Base-by-base conservation (phyloP, 192 early-diverging fungal species). In the Spizellomyces sp. region DNA sequence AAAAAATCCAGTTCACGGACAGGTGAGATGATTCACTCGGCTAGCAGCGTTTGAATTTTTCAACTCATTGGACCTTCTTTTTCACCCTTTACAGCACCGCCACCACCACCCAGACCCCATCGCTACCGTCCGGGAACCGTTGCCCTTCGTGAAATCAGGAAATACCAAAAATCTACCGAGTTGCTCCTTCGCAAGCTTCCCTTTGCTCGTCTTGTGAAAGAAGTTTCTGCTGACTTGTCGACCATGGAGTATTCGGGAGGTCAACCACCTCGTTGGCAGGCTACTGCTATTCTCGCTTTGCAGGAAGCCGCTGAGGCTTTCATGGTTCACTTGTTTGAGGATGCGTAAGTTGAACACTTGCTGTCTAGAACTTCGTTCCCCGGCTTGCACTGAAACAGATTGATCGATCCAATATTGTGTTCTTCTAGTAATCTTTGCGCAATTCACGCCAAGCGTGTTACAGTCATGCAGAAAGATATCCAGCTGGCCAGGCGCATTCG, bases 371-470 rank as follows among this genome's bases (percentile, higher is more conserved):
- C 27, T 36, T 36, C 0, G 3, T 36, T 0, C n/a, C 27, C 27
- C 27, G 63, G 36, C 48, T 74, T 6, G 12, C 0, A 7, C n/a
- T 55, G 71, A 19, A 2, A 54, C 12, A 19, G 50, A n/a, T 19
- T 54, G 50, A 12, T 54, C 14, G 14, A 54, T 54, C 17, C 17
- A 19, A 54, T 19, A 54, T 64, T 67, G 66, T 5, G 10, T 48
- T 41, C 75, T 2, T 12, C 8, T 68, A 91, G 90, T 21, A 96
- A 96, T 71, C 79, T 96, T 27, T 95, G 93, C 62, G 95, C 95
- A 0, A 91, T 96, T 63, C 95, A 96, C 65, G 95, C 94, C n/a
- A 95, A 95, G 75, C 83, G 95, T 7, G 95, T 96, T 8, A 96
- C 95, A 5, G 84, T 96, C 45, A 94, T 94, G 95, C 90, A 92